Evolutionary conservation across 495 filamentous ascomycete genomes (phyloP).

Genomic region (Xylaria longipes): DNA sequence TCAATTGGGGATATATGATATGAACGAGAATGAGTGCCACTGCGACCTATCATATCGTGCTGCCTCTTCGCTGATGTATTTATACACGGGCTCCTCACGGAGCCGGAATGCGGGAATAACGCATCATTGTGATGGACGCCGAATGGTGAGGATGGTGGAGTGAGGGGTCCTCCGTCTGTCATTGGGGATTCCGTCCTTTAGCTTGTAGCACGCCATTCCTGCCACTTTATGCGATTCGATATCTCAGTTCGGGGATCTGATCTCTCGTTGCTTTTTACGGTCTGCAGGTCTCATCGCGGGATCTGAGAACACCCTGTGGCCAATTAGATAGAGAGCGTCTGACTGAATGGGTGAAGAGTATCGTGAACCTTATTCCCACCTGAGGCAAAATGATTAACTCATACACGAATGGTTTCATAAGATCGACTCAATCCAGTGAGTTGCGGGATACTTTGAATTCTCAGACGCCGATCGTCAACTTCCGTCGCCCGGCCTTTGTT

Average conservation of each 20-base stretch:
- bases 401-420: conserved; percentile 1
- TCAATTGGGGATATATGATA: neutral
- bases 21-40: neutral
- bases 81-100: neutral
- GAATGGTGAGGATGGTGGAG: conserved; percentile 11
- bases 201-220: conserved; percentile 22
- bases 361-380: neutral
- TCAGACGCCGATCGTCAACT: neutral
- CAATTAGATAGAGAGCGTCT: neutral
- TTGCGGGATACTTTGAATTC: neutral
- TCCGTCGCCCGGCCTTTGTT: neutral
- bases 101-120: neutral
- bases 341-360: neutral
- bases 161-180: conserved; percentile 20
- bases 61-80: neutral
- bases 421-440: neutral
- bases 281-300: neutral
- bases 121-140: conserved; percentile 6
- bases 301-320: neutral
- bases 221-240: conserved; percentile 10
- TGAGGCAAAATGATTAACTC: neutral
- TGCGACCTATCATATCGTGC: neutral
- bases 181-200: conserved; percentile 20
- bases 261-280: conserved; percentile 11
- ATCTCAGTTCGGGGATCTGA: neutral